Evolutionary conservation across 2,329 filamentous ascomycete genomes (phyloP), one percentile per base, ranked within the genome.

Genomic region (Ophiognomonia clavigignenti-juglandacearum): DNA sequence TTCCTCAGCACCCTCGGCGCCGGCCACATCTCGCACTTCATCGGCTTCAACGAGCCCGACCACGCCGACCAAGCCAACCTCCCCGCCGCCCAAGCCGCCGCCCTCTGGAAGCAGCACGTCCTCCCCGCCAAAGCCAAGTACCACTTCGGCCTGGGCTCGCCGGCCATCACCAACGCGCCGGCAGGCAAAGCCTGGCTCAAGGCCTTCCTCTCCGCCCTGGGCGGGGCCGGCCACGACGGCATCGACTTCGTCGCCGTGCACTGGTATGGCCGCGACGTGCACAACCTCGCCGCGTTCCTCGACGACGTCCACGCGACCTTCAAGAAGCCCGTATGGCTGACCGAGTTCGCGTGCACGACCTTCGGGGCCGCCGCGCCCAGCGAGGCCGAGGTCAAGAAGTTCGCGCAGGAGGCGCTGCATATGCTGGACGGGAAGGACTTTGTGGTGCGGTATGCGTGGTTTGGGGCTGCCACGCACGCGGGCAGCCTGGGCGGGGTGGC

Each of bases 41-140:
- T 47, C 34, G 45, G 45, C 3, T 47, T 47, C 32, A 47, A 47
- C 6, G 45, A 47, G 45, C 45, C 45, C 2, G 45, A 47, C 34
- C 32, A 47, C 16, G 34, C 29, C 24, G 45, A 39, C 1, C 45
- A 47, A 34, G 39, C 45, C 13, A 47, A 47, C 34, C 36, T 47
- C 26, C 31, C 39, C 13, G 34, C 38, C n/a, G n/a, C 18, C 5
- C 39, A 39, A 9, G 45, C 45, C 34, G 45, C 43, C 4, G 20
- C 43, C 24, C 39, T 47, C 11, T 47, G 45, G 45, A 47, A 34
- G 26, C 45, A 47, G 39, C 34, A 47, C 40, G 45, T 47, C 26
- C 34, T 47, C 20, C 45, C 45, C n/a, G 45, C 45, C 11, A 47
- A 47, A 34, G 26, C 31, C 23, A 47, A 47, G 45, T 43, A 31